Base-by-base conservation (phyloP, 106 monocot species). In the Narthecium ossifragum region DNA sequence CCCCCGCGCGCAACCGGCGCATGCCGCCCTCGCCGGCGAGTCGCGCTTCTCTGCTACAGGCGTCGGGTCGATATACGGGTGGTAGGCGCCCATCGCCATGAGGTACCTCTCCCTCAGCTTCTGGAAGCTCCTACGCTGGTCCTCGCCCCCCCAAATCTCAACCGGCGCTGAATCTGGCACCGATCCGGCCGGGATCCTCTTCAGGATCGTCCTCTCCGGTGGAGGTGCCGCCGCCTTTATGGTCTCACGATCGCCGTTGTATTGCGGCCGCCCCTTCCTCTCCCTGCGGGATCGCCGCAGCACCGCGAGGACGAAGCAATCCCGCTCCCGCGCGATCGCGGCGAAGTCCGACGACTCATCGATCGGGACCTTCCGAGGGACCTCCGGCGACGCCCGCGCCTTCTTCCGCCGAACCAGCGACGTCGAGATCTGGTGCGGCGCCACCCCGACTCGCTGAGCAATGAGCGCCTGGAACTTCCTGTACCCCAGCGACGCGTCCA, bases 121-220 rank as follows among this genome's bases (percentile, higher is more conserved):
- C 71, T 60, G 64, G 22, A 75, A 63, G 23, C 68, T 53, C 52
- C 43, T 48, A 24, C 75, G 9, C 63, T 68, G 75, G n/a, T 18
- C 15, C 54, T 75, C 71, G 75, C 68, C 64, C 29, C 64, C 74
- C 72, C 67, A 72, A 52, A 5, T 26, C 64, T 51, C 15, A 73
- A 26, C 30, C 51, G 40, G 3, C 50, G 55, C 36, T 14, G 34
- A 28, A 15, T 38, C 47, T 25, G 31, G 26, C 33, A 51, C 11
- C 43, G 39, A 26, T 30, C 20, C 55, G 12, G 51, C 27, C 6
- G 57, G 39, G 32, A 59, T 62, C 60, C 79, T n/a, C 55, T 54
- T 55, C 59, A 79, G 65, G 59, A 84, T 71, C 48, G 67, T 83
- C 74, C 45, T 50, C 63, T 68, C 69, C 59, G 57, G 78, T 34